Evolutionary conservation across 805 yeast genomes (phyloP).

Genomic region (Kluyveromyces wickerhamii): DNA sequence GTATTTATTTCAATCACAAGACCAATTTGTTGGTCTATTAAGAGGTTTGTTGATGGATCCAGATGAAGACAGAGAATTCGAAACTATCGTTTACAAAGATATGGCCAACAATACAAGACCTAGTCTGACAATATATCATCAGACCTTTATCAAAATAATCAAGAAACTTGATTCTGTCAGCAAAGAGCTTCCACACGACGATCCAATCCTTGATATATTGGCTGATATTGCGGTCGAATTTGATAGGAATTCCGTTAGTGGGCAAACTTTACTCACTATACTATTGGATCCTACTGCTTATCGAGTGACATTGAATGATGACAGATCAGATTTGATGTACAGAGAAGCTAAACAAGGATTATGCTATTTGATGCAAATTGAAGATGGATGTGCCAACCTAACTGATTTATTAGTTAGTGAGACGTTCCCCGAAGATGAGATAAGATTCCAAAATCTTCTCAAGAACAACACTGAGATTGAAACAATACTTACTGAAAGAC

Average conservation of each 20-base stretch:
- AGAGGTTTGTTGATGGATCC: conserved; percentile 23
- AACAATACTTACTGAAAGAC: conserved; percentile 35
- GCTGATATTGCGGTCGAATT: conserved; percentile 22
- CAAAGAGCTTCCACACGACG: conserved; percentile 44
- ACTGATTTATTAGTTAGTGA: conserved; percentile 38
- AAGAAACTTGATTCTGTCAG: conserved; percentile 35
- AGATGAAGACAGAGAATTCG: conserved; percentile 23
- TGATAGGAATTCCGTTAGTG: conserved; percentile 41
- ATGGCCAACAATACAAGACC: conserved; percentile 31
- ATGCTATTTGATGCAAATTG: conserved; percentile 77
- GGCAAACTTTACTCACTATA: conserved; percentile 34
- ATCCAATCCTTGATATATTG: conserved; percentile 42
- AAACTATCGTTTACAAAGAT: conserved; percentile 24
- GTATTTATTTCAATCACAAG: conserved; percentile 24
- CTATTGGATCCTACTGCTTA: conserved; percentile 51
- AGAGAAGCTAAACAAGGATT: conserved; percentile 77
- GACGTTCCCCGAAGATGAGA: conserved; percentile 51
- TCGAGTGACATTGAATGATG: conserved; percentile 39
- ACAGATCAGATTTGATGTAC: conserved; percentile 49
- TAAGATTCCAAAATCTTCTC: conserved; percentile 48
- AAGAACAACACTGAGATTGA: conserved; percentile 31
- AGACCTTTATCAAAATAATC: conserved; percentile 40
- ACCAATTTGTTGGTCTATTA: conserved; percentile 21
- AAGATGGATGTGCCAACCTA: conserved; percentile 55
- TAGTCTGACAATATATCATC: conserved; percentile 36